Base-by-base conservation (phyloP, 768 basidiomycete species). In the Lyophyllum atratum region DNA sequence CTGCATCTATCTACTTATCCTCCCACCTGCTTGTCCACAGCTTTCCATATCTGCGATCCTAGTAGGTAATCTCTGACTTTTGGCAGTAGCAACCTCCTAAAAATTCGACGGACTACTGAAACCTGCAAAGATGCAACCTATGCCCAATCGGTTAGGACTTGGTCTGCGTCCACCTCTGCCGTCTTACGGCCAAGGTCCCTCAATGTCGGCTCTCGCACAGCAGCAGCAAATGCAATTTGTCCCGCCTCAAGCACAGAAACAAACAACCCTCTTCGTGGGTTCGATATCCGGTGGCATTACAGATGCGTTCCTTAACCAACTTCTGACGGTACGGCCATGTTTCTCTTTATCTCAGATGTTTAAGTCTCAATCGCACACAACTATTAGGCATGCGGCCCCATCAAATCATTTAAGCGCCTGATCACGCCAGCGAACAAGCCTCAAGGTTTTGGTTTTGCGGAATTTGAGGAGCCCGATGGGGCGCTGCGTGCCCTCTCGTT, bases 371-470 rank as follows among this genome's bases (percentile, higher is more conserved):
- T 28, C 47, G 40, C 55, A 14, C 2, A 28, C 45, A 25, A 29
- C 12, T 21, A 14, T 19, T 57, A 98, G 95, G 87, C 95, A 26
- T 98, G 94, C 64, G 97, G 97, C 14, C 85, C 87, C 3, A 78
- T 98, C 58, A 86, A 86, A 58, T 93, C 92, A 0, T 92, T 99
- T 76, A 98, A 95, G 65, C 88, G 95, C 15, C 85, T 95, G 22
- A 91, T 92, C 45, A 95, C 94, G 1, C 92, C 94, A 24, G 87
- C 91, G 17, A 93, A 95, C 66, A 93, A 95, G 71, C 91, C 95
- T 6, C 92, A 95, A 76, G 94, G 93, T 2, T 98, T 98, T 68
- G 97, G 95, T 10, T 99, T 98, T 72, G 96, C 93, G 48, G 92
- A 96, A 70, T 98, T 85, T 68, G 92, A 95, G 69, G 95, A 95